These are phyloP conservation scores for Sordariomycetes sp. DNA, from an alignment of 2,329 filamentous ascomycete species.

Conservation along the genomic window DNA sequence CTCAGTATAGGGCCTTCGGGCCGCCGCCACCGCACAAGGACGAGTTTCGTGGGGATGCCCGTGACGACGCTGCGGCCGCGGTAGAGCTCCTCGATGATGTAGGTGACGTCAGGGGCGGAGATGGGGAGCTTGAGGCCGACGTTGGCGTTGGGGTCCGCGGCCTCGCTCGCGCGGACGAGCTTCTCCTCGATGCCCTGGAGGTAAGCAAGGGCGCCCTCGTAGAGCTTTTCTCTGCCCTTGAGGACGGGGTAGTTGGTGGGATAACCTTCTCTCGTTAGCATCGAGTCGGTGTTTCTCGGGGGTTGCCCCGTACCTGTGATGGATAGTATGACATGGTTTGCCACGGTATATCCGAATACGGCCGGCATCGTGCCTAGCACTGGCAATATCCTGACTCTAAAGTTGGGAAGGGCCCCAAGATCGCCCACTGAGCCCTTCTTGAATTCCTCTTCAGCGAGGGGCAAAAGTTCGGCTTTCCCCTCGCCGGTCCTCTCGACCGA, in stretches of 20 bases:
- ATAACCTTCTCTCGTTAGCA: slow-evolving; percentile 45
- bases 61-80: slow-evolving; percentile 73
- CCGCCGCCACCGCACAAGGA: slow-evolving; percentile 69
- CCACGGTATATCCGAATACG: slow-evolving; percentile 82
- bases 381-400: slow-evolving; percentile 86
- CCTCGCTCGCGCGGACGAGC: slow-evolving; percentile 39
- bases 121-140: slow-evolving; percentile 72
- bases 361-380: slow-evolving; percentile 96
- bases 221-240: slow-evolving; percentile 84
- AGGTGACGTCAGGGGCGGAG: slow-evolving; percentile 71
- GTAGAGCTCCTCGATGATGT: slow-evolving; percentile 83
- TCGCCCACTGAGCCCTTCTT: slow-evolving; percentile 77
- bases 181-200: slow-evolving; percentile 75
- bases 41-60: slow-evolving; percentile 67
- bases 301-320: slow-evolving; percentile 36
- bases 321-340: slow-evolving; percentile 84
- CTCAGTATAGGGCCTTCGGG: slow-evolving; percentile 49
- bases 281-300: not conserved
- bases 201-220: slow-evolving; percentile 68
- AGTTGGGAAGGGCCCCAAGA: slow-evolving; percentile 80
- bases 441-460: slow-evolving; percentile 80
- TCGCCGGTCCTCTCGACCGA: slow-evolving; percentile 84
- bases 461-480: slow-evolving; percentile 83
- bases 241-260: slow-evolving; percentile 73
- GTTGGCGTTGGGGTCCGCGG: slow-evolving; percentile 19